Conservation (phyloP, 352 stramenopile species). For the Pythium angustatum region DNA sequence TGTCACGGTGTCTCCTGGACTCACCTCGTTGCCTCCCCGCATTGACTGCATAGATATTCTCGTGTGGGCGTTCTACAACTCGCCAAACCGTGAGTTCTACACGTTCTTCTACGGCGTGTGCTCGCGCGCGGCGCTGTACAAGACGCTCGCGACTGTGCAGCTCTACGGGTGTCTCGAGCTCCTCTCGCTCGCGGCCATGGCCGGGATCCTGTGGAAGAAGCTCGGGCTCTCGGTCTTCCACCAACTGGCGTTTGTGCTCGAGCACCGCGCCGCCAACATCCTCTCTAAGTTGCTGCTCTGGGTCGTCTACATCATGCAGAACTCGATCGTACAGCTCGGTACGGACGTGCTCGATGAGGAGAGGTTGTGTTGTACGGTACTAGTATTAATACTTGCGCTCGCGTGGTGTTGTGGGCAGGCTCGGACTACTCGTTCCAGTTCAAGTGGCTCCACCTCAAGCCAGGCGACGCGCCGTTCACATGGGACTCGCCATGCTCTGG, state of each 20-base stretch:
- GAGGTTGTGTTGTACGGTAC: too few species aligned
- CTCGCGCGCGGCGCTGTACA: background rate
- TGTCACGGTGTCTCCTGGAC: too few species aligned
- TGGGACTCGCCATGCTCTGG: background rate
- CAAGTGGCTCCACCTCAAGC: conserved; percentile 15
- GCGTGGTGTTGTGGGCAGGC: too few species aligned
- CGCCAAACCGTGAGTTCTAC: conserved; percentile 35
- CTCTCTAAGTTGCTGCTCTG: conserved; percentile 26
- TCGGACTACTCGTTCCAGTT: conserved; percentile 26
- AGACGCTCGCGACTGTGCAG: conserved; percentile 7
- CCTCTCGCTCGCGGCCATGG: conserved; percentile 8
- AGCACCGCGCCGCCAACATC: conserved; percentile 22
- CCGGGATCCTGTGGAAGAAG: conserved; percentile 6
- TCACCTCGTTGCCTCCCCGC: too few species aligned
- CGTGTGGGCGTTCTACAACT: conserved; percentile 26
- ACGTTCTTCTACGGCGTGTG: conserved; percentile 27
- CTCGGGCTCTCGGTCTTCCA: conserved; percentile 20
- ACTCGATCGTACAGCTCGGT: conserved; percentile 16
- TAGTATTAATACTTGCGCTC: too few species aligned
- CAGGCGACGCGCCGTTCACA: background rate
- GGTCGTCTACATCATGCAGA: conserved; percentile 24
- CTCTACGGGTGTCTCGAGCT: conserved; percentile 21
- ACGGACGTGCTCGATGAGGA: too few species aligned
- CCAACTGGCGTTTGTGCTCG: conserved; percentile 26
- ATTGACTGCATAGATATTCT: conserved; percentile 6